These are phyloP conservation scores for Podospora pseudopauciseta DNA, from an alignment of 495 filamentous ascomycete genomes.

Conservation along the genomic window DNA sequence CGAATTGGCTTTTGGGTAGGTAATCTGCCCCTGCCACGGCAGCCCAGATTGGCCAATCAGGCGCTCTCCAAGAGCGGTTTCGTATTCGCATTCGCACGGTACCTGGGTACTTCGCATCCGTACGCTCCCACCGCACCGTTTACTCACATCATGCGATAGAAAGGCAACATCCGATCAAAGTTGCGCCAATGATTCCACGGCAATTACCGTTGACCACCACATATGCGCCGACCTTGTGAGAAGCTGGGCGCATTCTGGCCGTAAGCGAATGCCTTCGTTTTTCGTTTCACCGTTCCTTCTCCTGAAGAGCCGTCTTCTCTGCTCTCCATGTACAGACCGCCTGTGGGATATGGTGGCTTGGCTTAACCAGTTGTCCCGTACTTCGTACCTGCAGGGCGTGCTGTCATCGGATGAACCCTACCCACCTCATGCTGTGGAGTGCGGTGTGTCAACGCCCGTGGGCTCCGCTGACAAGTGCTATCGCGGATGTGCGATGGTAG, in stretches of 20 bases:
- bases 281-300: neutral
- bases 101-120: slow-evolving; percentile 10
- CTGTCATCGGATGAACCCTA: neutral
- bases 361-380: neutral
- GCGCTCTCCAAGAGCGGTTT: neutral
- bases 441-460: too few relatives aligned
- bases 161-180: slow-evolving; percentile 11
- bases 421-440: neutral
- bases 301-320: neutral
- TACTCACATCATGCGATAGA: slow-evolving; percentile 22
- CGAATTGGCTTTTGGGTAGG: slow-evolving; percentile 1
- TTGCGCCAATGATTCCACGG: slow-evolving; percentile 16
- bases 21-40: neutral
- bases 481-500: neutral
- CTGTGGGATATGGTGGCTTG: neutral
- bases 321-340: neutral
- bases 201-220: slow-evolving; percentile 7
- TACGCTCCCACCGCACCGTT: neutral
- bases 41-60: slow-evolving; percentile 24
- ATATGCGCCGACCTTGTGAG: slow-evolving; percentile 1
- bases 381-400: neutral
- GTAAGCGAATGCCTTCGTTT: neutral
- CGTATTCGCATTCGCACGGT: slow-evolving; percentile 34
- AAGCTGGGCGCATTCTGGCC: neutral
- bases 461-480: neutral